These are phyloP conservation scores for Persicaria tinctoria DNA, from an alignment of 148 eudicot genomes.

Conservation along the genomic window DNA sequence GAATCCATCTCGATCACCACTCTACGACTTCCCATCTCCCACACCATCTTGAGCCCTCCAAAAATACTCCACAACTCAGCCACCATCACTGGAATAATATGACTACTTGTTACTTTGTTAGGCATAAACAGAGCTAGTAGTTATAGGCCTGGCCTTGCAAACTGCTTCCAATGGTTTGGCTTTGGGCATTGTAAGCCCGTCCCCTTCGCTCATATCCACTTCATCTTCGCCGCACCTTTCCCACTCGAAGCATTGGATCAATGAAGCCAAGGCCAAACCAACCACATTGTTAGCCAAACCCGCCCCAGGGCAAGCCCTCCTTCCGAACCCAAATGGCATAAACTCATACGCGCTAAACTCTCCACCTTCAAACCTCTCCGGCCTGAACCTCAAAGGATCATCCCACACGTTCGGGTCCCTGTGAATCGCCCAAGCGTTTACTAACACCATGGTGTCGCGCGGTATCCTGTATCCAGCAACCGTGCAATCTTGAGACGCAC, in stretches of 20 bases:
- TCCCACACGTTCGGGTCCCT: conserved; percentile 17
- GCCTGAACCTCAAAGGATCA: conserved; percentile 14
- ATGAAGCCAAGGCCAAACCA: conserved; percentile 15
- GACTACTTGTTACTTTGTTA: background rate
- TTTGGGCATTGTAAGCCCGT: conserved; percentile 19
- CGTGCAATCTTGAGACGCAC: conserved; percentile 15
- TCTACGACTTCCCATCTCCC: no score
- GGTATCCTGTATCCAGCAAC: conserved; percentile 14
- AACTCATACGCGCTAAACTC: conserved; percentile 8
- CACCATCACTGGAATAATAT: no score
- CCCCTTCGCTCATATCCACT: conserved; percentile 18
- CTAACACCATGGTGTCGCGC: conserved; percentile 14
- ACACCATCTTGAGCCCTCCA: no score
- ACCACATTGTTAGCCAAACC: conserved; percentile 14
- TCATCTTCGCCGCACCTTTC: conserved; percentile 12
- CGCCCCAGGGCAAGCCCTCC: conserved; percentile 16
- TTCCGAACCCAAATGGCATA: conserved; percentile 18
- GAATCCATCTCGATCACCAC: no score
- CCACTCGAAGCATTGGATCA: conserved; percentile 24
- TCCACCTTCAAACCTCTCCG: conserved; percentile 16
- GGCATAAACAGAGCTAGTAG: background rate
- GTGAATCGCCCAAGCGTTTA: conserved; percentile 22
- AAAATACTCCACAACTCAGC: no score
- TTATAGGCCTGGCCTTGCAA: background rate
- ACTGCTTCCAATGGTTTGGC: conserved; percentile 15